Conservation (phyloP, 192 early-diverging fungal genomes). For the Coemansia sp. region DNA sequence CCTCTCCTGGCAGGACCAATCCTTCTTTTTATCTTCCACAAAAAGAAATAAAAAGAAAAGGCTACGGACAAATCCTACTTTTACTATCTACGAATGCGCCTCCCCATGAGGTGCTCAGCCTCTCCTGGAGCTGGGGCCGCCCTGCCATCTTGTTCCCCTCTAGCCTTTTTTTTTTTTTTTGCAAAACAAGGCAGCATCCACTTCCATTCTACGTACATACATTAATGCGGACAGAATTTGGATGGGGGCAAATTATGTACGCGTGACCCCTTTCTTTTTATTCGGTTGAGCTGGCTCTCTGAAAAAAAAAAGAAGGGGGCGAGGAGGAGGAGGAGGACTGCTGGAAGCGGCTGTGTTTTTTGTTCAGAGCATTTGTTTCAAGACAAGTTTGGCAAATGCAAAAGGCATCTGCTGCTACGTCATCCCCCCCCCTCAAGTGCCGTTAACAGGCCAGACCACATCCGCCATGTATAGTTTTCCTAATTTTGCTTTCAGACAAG, state of each 20-base stretch:
- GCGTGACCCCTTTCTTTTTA: slow-evolving; percentile 9
- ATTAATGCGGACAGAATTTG: slow-evolving; percentile 16
- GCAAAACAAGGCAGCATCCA: too few relatives aligned
- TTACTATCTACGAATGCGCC: too few relatives aligned
- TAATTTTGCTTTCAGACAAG: not conserved
- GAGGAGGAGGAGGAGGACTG: too few relatives aligned
- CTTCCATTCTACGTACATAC: not conserved
- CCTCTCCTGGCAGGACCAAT: too few relatives aligned
- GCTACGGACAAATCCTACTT: too few relatives aligned
- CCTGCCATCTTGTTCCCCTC: too few relatives aligned
- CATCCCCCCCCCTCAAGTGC: not conserved
- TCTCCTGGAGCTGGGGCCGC: too few relatives aligned
- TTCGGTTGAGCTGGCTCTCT: not conserved
- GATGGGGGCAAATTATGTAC: slow-evolving; percentile 10
- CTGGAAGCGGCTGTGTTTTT: not conserved
- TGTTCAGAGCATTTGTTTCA: not conserved
- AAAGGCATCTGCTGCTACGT: not conserved
- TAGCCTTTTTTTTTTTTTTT: too few relatives aligned
- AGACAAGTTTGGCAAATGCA: too few relatives aligned
- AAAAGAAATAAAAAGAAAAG: too few relatives aligned
- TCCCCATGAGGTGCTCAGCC: not conserved
- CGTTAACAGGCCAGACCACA: not conserved
- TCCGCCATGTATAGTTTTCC: too few relatives aligned
- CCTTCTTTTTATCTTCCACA: not conserved
- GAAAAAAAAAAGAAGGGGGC: not conserved